Evolutionary conservation across 176 grass and related monocot genomes (phyloP), one percentile per base, ranked within the genome.

Genomic region (Neostapfia colusana): DNA sequence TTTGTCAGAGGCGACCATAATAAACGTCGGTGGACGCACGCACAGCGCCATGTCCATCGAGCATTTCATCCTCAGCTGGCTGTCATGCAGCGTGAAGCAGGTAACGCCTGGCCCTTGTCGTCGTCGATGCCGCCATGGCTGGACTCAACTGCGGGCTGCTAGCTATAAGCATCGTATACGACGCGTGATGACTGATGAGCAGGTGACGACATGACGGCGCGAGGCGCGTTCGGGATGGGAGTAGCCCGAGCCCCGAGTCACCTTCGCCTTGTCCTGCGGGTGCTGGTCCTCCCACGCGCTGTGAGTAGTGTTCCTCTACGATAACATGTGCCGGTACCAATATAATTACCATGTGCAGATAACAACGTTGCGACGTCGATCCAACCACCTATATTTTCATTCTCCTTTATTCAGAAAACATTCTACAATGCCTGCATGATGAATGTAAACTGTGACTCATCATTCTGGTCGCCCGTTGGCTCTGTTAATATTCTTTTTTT

Each of bases 11-110:
- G 96, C 96, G 12, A 80, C 85, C 37, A n/a, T n/a, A n/a, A 83
- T 99, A 64, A 90, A 92, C 72, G 87, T 99, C 0, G 77, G 92
- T 69, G 92, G 96, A 48, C 87, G 85, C 81, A 80, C 89, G 73
- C 79, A 95, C 66, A 95, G 83, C 80, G 89, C 95, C 75, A 99
- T 99, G 95, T 82, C 95, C 55, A 92, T 95, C 25, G 95, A 95
- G 85, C 91, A 95, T 77, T 99, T 99, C 87, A 90, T 95, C 74
- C 80, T 99, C 40, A 76, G n/a, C n/a, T n/a, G 96, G 80, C 27
- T 87, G 17, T 92, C 95, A 60, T 95, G 87, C 73, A 83, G 89
- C 65, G 77, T 82, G n/a, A 99, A 92, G 85, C 82, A 89, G 65
- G 91, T 92, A 92, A n/a, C n/a, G 14, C 34, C 4, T 21, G 82